Evolutionary conservation across 805 yeast species (phyloP).

Genomic region (Zygosaccharomyces pseudorouxii): DNA sequence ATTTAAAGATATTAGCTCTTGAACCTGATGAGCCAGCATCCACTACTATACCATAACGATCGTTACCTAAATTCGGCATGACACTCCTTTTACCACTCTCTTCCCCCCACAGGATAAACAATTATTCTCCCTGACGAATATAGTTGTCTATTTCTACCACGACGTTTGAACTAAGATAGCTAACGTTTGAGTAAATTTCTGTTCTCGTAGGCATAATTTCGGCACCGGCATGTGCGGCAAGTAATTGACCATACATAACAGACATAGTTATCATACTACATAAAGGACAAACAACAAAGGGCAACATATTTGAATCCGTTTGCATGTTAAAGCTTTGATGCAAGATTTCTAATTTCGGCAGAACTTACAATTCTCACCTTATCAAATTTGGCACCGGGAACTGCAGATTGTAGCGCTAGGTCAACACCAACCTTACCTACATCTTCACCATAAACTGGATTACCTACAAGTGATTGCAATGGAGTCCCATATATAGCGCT

Average conservation of each 20-base stretch:
- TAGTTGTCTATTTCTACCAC: background rate
- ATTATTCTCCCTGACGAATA: background rate
- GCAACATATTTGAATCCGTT: no score
- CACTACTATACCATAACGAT: slow-evolving; percentile 74
- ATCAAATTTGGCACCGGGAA: slow-evolving; percentile 8
- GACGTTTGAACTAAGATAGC: background rate
- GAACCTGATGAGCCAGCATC: slow-evolving; percentile 98
- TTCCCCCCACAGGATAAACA: background rate
- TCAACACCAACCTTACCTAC: slow-evolving; percentile 55
- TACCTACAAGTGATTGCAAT: slow-evolving; percentile 30
- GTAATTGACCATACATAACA: background rate
- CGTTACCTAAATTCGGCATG: slow-evolving; percentile 7
- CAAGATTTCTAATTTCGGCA: slow-evolving; percentile 27
- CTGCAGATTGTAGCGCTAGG: slow-evolving; percentile 34
- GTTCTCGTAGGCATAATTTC: background rate
- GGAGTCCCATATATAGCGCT: slow-evolving; percentile 34
- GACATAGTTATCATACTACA: background rate
- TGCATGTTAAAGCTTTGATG: slow-evolving; percentile 8
- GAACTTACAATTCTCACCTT: slow-evolving; percentile 33
- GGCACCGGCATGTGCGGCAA: background rate
- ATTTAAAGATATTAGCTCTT: slow-evolving; percentile 73
- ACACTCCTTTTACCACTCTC: background rate
- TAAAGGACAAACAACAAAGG: background rate
- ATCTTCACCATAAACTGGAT: slow-evolving; percentile 60
- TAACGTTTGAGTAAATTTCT: background rate